Evolutionary conservation across 139 green algal species (phyloP), one percentile per base, ranked within the genome.

Genomic region (Picochlorum costavermella): DNA sequence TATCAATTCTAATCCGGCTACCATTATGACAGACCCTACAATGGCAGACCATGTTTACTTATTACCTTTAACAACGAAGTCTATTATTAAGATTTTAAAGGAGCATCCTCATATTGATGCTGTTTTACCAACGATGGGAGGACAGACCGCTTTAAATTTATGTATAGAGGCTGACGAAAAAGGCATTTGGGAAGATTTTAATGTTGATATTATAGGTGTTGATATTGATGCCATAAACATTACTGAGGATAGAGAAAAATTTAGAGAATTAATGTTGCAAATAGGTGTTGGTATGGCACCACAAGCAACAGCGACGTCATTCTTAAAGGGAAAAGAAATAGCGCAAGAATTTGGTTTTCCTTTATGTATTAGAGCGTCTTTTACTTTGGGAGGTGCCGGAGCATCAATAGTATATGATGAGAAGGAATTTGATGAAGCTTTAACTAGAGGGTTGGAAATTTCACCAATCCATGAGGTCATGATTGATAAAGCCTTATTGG

Each of bases 371-470:
- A 86, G 94, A 46, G 93, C 94, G 3, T 91, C 94, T 11, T 99
- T 99, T 78, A 99, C 94, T 2, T 88, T 97, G 43, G 94, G 92
- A 25, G 94, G 94, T 60, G 94, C 90, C 1, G 92, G 94, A 30
- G 94, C 91, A 64, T 93, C 91, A 65, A 97, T 99, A 70, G 91
- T 89, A 25, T 99, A 99, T 84, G 98, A 99, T 81, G 74, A 88
- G 74, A 90, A 98, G 44, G 94, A 99, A 81, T 96, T 95, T 69
- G 78, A 88, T 51, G 65, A 81, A 16, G 95, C 96, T 70, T 57
- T 16, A 12, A 74, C 85, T 45, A 53, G 65, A 40, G 92, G 89
- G 37, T 75, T 98, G 20, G 67, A 88, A 16, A 92, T 90, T 2
- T 96, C 90, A 33, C 84, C 94, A 73, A 98, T 90, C 45, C 90